Base-by-base conservation (phyloP, 495 filamentous ascomycete species). In the Neurospora sp. region DNA sequence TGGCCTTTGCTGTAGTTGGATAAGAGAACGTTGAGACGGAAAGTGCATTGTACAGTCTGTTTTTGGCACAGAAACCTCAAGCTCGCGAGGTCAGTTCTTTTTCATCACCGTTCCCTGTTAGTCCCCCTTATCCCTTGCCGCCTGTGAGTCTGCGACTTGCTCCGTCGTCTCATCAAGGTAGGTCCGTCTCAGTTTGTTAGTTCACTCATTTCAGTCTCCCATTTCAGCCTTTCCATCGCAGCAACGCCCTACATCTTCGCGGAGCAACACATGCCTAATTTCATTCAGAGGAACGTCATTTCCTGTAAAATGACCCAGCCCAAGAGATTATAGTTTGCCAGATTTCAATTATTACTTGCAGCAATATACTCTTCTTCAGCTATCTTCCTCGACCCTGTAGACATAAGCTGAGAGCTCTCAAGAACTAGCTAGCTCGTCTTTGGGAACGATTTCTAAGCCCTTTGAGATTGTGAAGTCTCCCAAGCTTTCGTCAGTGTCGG, bases 301-400 rank as follows among this genome's bases (percentile, higher is more conserved):
- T 28, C 11, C 2, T 28, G 11, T 28, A 21, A 15, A 15, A 6
- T 24, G 0, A 15, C 0, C 11, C 5, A 54, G 45, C 5, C 5
- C 11, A 15, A 24, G 5, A 6, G 10, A 28, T 21, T 54, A 0
- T 13, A 28, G 21, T 0, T 28, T 0, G 11, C 10, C 0, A 0
- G 5, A 31, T 34, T 31, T 0, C 13, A 0, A 34, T 9, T 6
- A 15, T 3, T 7, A 31, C 0, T 9, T 9, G 0, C 1, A 5
- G 19, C 5, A 17, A 9, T 62, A 5, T 31, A 15, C 28, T 9
- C 28, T 34, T 17, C 13, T 62, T 17, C 54, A 0, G 13, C 21
- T 21, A 62, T 62, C 13, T 62, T 34, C 15, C 28, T 0, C 0
- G 15, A 19, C 15, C 15, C 2, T 15, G 28, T 19, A 34, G 15